A percentile compares a stretch with the other conserved stretches of the same genome.
Conservation (phyloP, 2,329 filamentous ascomycete species). For the Immersiporthe knoxdaviesiana region DNA sequence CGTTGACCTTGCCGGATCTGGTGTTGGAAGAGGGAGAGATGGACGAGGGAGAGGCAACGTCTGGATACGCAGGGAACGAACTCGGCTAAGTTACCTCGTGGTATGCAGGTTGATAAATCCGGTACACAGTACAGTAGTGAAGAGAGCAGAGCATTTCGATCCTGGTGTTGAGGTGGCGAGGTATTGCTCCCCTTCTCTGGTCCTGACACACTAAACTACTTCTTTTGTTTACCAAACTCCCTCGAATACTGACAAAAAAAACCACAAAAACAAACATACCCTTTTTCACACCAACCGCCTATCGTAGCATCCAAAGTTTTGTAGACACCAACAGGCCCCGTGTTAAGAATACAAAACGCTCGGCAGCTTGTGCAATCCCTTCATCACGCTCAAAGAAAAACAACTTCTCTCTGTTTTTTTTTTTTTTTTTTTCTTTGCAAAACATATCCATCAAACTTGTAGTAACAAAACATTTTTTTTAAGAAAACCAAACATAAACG, state of each 20-base stretch:
- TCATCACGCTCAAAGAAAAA: background rate
- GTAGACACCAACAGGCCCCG: background rate
- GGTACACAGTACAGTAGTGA: background rate
- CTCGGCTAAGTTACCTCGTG: background rate
- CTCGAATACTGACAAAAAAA: background rate
- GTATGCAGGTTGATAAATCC: background rate
- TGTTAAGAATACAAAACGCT: conserved; percentile 11
- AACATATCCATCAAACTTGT: background rate
- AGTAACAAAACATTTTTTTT: background rate
- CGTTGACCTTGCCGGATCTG: background rate
- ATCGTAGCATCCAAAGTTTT: background rate
- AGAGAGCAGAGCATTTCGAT: conserved; percentile 8
- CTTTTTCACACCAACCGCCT: background rate
- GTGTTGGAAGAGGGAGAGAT: background rate
- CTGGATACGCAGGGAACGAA: background rate
- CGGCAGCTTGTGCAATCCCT: conserved; percentile 5
- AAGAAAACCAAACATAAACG: background rate
- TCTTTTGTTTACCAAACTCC: conserved; percentile 17
- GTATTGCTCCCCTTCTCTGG: background rate
- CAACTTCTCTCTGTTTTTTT: background rate
- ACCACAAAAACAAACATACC: background rate
- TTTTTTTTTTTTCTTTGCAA: background rate
- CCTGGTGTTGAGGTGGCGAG: background rate
- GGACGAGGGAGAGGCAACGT: background rate
- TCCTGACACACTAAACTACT: background rate